A percentile compares a stretch with the other conserved stretches of the same genome.
Conservation (phyloP, 768 basidiomycete species). For the Boletus vermiculosoides region DNA sequence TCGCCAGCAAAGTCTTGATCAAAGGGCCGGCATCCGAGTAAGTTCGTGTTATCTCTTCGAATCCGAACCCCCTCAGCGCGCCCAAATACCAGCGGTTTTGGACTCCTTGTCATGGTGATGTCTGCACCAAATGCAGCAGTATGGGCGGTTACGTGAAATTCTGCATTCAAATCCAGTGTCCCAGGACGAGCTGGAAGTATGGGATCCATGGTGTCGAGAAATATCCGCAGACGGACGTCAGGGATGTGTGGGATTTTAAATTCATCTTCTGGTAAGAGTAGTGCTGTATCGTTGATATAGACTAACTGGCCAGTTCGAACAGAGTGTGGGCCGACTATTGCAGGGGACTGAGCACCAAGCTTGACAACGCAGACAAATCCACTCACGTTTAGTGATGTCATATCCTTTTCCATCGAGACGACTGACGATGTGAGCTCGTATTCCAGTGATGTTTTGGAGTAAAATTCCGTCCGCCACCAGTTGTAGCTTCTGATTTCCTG, state of each 20-base stretch:
- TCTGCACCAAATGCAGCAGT: constrained; percentile 74
- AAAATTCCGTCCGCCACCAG: constrained; percentile 67
- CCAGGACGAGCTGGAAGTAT: constrained; percentile 41
- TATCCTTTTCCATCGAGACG: constrained; percentile 83
- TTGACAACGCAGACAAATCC: not conserved
- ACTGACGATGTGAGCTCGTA: constrained; percentile 75
- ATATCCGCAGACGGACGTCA: constrained; percentile 60
- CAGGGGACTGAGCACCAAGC: constrained; percentile 3
- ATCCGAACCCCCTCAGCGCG: constrained; percentile 54
- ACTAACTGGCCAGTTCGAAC: constrained; percentile 80
- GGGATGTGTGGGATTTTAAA: constrained; percentile 20
- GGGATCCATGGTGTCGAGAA: constrained; percentile 51
- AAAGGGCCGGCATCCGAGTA: constrained; percentile 61
- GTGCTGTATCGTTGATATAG: constrained; percentile 68
- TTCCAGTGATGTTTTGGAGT: constrained; percentile 73
- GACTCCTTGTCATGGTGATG: constrained; percentile 35
- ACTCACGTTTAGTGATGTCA: constrained; percentile 78
- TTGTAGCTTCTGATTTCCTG: constrained; percentile 62
- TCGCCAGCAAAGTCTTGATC: constrained; percentile 45
- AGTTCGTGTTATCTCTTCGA: constrained; percentile 50
- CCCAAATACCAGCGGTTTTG: constrained; percentile 43
- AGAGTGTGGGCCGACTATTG: constrained; percentile 74
- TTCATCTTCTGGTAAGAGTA: constrained; percentile 38
- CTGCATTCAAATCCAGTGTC: constrained; percentile 39
- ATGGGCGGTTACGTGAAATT: constrained; percentile 54